A percentile compares a stretch with the other conserved stretches of the same genome.
Evolutionary conservation across 1,284 basidiomycete species (phyloP).

Genomic region (Fereydounia khargensis): DNA sequence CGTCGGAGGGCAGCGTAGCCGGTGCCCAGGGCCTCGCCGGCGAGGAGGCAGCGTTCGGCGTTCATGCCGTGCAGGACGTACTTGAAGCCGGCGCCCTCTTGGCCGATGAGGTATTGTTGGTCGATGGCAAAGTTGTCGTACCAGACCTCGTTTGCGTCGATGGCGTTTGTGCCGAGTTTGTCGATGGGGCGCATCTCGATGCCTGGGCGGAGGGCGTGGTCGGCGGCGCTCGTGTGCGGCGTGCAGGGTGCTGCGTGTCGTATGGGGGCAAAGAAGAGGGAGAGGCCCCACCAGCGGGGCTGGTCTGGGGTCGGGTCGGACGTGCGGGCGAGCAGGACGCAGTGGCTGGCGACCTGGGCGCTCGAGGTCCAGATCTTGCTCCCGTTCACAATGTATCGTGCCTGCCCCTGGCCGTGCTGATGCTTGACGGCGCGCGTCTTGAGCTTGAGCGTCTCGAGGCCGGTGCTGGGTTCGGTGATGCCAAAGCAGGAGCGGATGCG

Average conservation of each 20-base stretch:
- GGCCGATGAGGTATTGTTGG: constrained; percentile 51
- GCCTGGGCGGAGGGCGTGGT: constrained; percentile 17
- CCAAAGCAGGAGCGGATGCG: constrained; percentile 57
- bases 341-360: constrained; percentile 52
- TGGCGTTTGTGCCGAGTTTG: constrained; percentile 59
- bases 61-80: constrained; percentile 50
- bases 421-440: constrained; percentile 43
- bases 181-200: constrained; percentile 53
- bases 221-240: constrained; percentile 7
- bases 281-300: constrained; percentile 48
- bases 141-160: constrained; percentile 57
- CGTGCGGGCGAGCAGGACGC: constrained; percentile 57
- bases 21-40: constrained; percentile 59
- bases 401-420: constrained; percentile 21
- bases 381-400: constrained; percentile 52
- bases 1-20: constrained; percentile 38
- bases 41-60: constrained; percentile 60
- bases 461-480: constrained; percentile 58
- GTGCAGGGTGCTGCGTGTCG: constrained; percentile 13
- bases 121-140: constrained; percentile 57
- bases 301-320: constrained; percentile 29
- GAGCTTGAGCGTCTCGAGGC: constrained; percentile 54
- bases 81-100: constrained; percentile 59
- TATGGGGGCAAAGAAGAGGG: constrained; percentile 37
- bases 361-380: constrained; percentile 52